These are phyloP conservation scores for Orbilia oligospora DNA, from an alignment of 2,329 filamentous ascomycete genomes.

Conservation along the genomic window DNA sequence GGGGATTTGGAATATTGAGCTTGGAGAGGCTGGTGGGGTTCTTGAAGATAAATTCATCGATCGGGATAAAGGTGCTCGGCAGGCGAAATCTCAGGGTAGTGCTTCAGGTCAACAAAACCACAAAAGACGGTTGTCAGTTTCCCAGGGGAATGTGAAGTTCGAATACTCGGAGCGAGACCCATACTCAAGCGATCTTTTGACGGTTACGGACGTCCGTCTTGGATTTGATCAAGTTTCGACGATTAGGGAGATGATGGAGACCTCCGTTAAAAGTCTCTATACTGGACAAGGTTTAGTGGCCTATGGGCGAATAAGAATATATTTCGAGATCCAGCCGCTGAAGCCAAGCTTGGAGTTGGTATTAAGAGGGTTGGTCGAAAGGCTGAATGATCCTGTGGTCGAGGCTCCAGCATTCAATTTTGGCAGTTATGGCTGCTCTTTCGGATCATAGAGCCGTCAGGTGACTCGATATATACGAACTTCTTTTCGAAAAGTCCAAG, in stretches of 20 bases:
- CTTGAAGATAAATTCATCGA: constrained; percentile 20
- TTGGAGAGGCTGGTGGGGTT: constrained; percentile 11
- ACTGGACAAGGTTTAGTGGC: neutral
- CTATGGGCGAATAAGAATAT: neutral
- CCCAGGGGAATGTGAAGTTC: neutral
- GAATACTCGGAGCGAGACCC: constrained; percentile 6
- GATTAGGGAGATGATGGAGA: constrained; percentile 4
- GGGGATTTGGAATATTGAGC: constrained; percentile 24
- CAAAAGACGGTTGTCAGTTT: neutral
- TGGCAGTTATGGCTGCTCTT: constrained; percentile 4
- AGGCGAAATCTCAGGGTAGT: neutral
- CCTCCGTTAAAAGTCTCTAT: neutral
- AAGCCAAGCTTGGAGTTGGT: constrained; percentile 6
- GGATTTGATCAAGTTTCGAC: constrained; percentile 15
- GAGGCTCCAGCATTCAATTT: constrained; percentile 9
- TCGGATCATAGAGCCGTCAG: neutral
- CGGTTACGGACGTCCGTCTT: neutral
- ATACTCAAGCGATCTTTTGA: neutral
- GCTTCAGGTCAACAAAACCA: neutral
- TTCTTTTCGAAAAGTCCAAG: too few relatives aligned
- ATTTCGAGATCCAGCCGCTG: neutral
- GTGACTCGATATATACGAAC: too few relatives aligned
- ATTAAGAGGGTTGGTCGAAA: constrained; percentile 2
- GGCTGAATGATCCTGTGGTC: constrained; percentile 1
- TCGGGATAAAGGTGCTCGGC: constrained; percentile 1